Base-by-base conservation (phyloP, 2,329 filamentous ascomycete species). In the Paecilomyces variotii region DNA sequence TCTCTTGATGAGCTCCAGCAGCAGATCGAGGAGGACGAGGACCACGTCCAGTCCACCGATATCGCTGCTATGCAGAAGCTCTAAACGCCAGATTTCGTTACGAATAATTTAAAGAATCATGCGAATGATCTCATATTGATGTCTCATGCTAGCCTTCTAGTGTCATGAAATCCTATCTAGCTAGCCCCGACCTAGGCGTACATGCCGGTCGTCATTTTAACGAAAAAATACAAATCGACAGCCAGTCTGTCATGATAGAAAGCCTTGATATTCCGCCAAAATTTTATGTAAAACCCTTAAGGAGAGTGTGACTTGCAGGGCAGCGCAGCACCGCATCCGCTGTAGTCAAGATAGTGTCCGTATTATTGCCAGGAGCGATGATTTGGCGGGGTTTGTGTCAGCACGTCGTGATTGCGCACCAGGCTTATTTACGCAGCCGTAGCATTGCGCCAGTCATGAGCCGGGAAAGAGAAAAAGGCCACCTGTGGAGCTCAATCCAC, bases 11-110 rank as follows among this genome's bases (percentile, higher is more conserved):
- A 97, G 63, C 87, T 99, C 68, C 86, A 96, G 84, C 86, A 90
- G 75, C 72, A 89, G 82, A 95, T 97, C 71, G 84, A 85, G 73
- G 90, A 84, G 67, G 84, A 92, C 70, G 94, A 97, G 82, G 94
- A 99, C 76, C 88, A 90, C 77, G 91, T 99, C 74, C 94, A 99
- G 86, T 96, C 91, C 68, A 87, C 88, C 70, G 94, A 97, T 77
- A 76, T 97, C 73, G 87, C 80, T 78, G 90, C 90, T 75, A 95
- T 95, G 91, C 87, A 91, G 84, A 95, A 95, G 84, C 82, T 93
- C 80, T 97, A 91, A 86, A 68, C 65, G 59, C 51, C 61, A 60
- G 54, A 56, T 67, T 66, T 64, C 64, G 58, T 68, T 64, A 64
- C 62, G 63, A 63, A 69, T 67, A 65, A 66, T 68, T 65, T 68